phyloP scores from a whole-genome alignment of 441 rosid genomes.

The Francoa sonchifolia region DNA sequence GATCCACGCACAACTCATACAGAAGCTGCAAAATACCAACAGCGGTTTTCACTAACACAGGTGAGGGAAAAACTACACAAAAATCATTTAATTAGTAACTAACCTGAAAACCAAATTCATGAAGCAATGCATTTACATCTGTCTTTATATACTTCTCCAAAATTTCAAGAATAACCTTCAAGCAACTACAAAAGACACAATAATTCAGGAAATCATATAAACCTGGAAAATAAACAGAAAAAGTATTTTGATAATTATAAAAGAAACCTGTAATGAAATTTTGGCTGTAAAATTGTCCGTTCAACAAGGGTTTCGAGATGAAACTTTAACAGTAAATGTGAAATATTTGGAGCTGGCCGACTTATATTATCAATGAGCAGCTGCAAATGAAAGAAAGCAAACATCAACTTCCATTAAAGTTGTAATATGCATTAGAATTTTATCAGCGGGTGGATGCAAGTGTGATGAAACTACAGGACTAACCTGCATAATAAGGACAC shows the following conservation, averaged over 20 bases:
- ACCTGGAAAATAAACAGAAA: too few relatives aligned
- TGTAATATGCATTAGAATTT: neutral
- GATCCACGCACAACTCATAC: conserved; percentile 79
- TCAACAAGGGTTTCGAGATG: conserved; percentile 72
- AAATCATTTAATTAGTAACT: conserved; percentile 16
- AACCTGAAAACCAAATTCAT: conserved; percentile 95
- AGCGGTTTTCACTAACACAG: too few relatives aligned
- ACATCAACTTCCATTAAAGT: conserved; percentile 1
- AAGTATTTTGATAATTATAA: too few relatives aligned
- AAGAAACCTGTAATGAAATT: conserved; percentile 91
- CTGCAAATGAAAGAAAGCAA: conserved; percentile 26
- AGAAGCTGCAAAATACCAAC: conserved; percentile 50
- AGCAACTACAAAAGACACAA: conserved; percentile 47
- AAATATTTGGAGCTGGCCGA: conserved; percentile 86
- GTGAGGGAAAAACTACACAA: too few relatives aligned
- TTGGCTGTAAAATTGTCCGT: conserved; percentile 80
- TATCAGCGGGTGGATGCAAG: neutral
- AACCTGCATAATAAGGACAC: conserved; percentile 88
- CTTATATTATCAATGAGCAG: conserved; percentile 74
- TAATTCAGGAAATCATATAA: too few relatives aligned
- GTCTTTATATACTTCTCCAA: conserved; percentile 71
- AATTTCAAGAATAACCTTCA: conserved; percentile 87
- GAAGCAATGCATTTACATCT: conserved; percentile 65
- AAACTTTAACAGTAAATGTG: conserved; percentile 88
- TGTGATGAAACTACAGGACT: conserved; percentile 12